Percentiles rank a stretch among this genome's conserved stretches.
Evolutionary conservation across 805 yeast genomes (phyloP).

Genomic region (Candida methanosorbosa): DNA sequence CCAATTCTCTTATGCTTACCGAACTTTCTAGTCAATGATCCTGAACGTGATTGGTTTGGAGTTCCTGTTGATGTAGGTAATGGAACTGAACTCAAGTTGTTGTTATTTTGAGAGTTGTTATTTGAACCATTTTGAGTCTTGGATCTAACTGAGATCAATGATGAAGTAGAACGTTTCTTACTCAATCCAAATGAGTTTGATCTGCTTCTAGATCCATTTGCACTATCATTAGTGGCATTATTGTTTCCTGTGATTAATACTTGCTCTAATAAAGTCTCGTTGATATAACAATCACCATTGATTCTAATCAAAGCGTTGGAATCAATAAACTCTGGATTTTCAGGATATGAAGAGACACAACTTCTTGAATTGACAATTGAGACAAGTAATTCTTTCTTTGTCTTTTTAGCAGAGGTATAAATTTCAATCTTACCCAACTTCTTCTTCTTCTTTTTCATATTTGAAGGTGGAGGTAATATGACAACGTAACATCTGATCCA

Average conservation of each 20-base stretch:
- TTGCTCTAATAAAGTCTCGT: conserved; percentile 22
- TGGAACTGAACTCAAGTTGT: conserved; percentile 1
- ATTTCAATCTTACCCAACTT: conserved; percentile 46
- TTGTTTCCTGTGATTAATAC: conserved; percentile 12
- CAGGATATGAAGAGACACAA: conserved; percentile 52
- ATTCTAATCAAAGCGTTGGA: conserved; percentile 50
- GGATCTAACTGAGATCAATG: conserved; percentile 14
- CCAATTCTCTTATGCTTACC: conserved; percentile 6
- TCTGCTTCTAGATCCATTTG: conserved; percentile 15
- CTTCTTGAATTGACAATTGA: conserved; percentile 35
- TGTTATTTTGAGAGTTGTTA: conserved; percentile 3
- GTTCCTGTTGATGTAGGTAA: conserved; percentile 2
- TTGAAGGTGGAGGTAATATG: conserved; percentile 35
- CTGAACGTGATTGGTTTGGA: conserved; percentile 11
- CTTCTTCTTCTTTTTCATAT: conserved; percentile 18
- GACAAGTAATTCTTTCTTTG: conserved; percentile 44
- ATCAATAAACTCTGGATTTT: conserved; percentile 47
- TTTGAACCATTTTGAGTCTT: conserved; percentile 8
- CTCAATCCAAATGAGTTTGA: conserved; percentile 16
- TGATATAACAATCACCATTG: conserved; percentile 68
- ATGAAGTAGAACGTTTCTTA: conserved; percentile 20
- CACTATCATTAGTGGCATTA: conserved; percentile 9
- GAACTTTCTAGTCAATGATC: conserved; percentile 4
- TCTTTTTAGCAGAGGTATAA: conserved; percentile 37
- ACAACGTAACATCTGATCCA: conserved; percentile 51